phyloP scores from a whole-genome alignment of 495 filamentous ascomycete species.

The Tuber melanosporum region DNA sequence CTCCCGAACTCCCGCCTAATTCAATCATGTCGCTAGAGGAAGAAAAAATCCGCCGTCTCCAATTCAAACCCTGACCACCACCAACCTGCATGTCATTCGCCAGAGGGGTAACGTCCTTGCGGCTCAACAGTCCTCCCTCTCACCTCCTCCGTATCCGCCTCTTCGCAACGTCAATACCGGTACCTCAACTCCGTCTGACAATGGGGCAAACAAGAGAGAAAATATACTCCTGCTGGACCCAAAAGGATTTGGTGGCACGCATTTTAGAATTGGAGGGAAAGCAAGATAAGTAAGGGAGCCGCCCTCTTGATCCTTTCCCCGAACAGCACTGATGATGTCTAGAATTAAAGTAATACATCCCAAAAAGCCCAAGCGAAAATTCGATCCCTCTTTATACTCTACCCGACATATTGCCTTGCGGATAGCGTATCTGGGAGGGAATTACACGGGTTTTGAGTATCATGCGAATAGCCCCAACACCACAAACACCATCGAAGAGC shows the following conservation, averaged over 20 bases:
- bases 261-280: conserved; percentile 60
- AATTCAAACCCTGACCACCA: neutral
- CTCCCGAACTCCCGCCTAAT: neutral
- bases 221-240: conserved; percentile 57
- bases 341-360: conserved; percentile 33
- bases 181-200: conserved; percentile 4
- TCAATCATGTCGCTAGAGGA: neutral
- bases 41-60: neutral
- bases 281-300: conserved; percentile 48
- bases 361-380: conserved; percentile 48
- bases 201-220: conserved; percentile 37
- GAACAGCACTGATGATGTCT: neutral
- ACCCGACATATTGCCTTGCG: conserved; percentile 85
- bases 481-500: conserved; percentile 79
- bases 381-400: conserved; percentile 73
- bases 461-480: conserved; percentile 59
- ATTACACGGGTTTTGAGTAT: conserved; percentile 87
- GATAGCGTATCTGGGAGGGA: conserved; percentile 83
- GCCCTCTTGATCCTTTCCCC: conserved; percentile 22
- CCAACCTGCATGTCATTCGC: neutral
- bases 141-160: neutral
- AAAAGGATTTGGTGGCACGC: conserved; percentile 57
- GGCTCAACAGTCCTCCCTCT: conserved; percentile 12
- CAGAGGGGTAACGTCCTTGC: conserved; percentile 25
- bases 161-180: conserved; percentile 1